Base-by-base conservation (phyloP, 305 asterid genomes). In the Fraxinus dipetala region DNA sequence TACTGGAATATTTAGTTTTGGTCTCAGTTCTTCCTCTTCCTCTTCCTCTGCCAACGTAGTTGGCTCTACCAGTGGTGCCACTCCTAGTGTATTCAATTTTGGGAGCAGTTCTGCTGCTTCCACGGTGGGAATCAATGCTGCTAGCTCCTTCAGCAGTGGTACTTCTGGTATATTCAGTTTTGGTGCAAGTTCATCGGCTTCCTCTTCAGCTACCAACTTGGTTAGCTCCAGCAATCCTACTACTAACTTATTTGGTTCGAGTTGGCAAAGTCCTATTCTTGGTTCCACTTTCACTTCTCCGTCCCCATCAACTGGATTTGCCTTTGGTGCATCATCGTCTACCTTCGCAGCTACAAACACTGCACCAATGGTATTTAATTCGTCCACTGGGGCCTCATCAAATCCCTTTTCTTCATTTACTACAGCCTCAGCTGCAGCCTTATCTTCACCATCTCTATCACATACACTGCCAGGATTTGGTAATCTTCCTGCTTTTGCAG, bases 251-350 rank as follows among this genome's bases (percentile, higher is more conserved):
- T 90, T 89, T 70, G 90, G 90, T 75, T 88, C 94, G 63, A 83
- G 84, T 76, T 89, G 83, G 88, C 91, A 81, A 78, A 76, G 82
- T 77, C 51, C 94, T 9, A 67, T 65, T n/a, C 87, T 91, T 45
- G 84, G 90, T 84, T 86, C 97, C 80, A 1, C 88, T 48, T 85
- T 85, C 70, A 75, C 86, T 81, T 75, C 89, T 84, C 40, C 91
- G 3, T 78, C 89, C 45, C 90, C 90, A 45, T 84, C 94, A 72
- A 78, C 89, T 32, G 94, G 88, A 81, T 92, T 92, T 76, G 40
- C 90, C 34, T 89, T 90, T 80, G 91, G 90, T 81, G 87, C 92
- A 85, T 81, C 91, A 10, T 87, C 94, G 18, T 38, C 94, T 30
- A 78, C 96, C 59, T 81, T 88, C 11, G 65, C 87, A 69, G 67